A percentile compares a stretch with the other conserved stretches of the same genome.
phyloP scores from a whole-genome alignment of 768 basidiomycete species.

The Russula emetica region DNA sequence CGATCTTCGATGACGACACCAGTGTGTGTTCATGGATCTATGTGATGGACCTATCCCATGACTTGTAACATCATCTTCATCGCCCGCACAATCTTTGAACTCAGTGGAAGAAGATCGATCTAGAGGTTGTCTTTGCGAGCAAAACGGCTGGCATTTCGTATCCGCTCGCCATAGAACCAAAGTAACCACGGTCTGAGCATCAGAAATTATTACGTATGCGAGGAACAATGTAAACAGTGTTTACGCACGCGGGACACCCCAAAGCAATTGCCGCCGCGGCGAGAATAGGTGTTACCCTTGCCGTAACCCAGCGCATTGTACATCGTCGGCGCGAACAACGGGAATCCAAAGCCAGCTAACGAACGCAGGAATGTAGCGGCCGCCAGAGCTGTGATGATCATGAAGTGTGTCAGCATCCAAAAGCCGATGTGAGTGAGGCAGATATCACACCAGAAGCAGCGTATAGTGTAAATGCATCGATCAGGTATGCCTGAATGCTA shows the following conservation, averaged over 20 bases:
- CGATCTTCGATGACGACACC: not conserved
- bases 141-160: conserved; percentile 17
- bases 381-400: conserved; percentile 48
- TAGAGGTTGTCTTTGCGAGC: not conserved
- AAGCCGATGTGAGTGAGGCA: conserved; percentile 1
- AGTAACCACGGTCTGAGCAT: conserved; percentile 40
- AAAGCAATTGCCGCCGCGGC: conserved; percentile 53
- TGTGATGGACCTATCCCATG: not conserved
- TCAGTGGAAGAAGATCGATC: not conserved
- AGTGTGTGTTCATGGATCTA: not conserved
- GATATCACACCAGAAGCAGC: conserved; percentile 56
- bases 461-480: conserved; percentile 62
- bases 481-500: conserved; percentile 59
- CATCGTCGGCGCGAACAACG: conserved; percentile 70
- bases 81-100: not conserved
- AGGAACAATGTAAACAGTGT: not conserved
- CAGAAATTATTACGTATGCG: conserved; percentile 34
- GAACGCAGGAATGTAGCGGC: conserved; percentile 61
- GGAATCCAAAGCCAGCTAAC: conserved; percentile 69
- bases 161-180: conserved; percentile 49
- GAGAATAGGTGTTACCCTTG: conserved; percentile 61
- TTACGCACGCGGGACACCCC: conserved; percentile 47
- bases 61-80: not conserved
- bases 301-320: conserved; percentile 63
- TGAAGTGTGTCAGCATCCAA: conserved; percentile 2